phyloP scores from a whole-genome alignment of 306 rosid genomes.

The Citrullus mucosospermus region DNA sequence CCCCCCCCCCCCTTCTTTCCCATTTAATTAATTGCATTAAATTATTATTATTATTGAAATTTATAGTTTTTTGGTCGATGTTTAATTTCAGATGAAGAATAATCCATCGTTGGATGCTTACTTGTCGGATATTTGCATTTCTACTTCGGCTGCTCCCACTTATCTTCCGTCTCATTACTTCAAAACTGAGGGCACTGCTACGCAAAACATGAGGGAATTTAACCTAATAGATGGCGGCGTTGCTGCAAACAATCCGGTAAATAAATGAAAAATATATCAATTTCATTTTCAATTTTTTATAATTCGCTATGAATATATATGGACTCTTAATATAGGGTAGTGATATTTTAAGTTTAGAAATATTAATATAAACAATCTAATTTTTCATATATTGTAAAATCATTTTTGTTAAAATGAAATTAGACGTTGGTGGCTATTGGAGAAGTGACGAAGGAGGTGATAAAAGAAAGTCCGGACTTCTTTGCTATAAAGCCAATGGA shows the following conservation, averaged over 20 bases:
- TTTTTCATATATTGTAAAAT: too few species aligned
- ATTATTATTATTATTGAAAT: background rate
- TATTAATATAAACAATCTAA: too few species aligned
- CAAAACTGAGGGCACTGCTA: background rate
- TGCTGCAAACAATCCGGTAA: conserved; percentile 40
- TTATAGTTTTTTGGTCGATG: too few species aligned
- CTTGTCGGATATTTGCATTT: conserved; percentile 32
- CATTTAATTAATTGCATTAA: background rate
- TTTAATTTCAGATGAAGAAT: conserved; percentile 13
- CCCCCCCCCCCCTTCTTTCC: too few species aligned
- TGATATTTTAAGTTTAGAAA: too few species aligned
- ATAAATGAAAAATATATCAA: too few species aligned
- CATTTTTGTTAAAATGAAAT: background rate
- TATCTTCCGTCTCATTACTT: conserved; percentile 17
- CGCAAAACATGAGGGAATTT: conserved; percentile 18
- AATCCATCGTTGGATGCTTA: conserved; percentile 14
- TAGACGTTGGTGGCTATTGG: conserved; percentile 39
- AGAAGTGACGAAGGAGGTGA: conserved; percentile 32
- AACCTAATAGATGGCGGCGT: conserved; percentile 34
- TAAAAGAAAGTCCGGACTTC: conserved; percentile 12
- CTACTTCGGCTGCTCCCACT: conserved; percentile 21
- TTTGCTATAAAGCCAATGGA: conserved; percentile 15
- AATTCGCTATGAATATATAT: too few species aligned
- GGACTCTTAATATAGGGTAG: background rate
- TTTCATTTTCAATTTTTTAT: too few species aligned